These are phyloP conservation scores for Rubia peregrina DNA, from an alignment of 305 asterid species.

Conservation along the genomic window DNA sequence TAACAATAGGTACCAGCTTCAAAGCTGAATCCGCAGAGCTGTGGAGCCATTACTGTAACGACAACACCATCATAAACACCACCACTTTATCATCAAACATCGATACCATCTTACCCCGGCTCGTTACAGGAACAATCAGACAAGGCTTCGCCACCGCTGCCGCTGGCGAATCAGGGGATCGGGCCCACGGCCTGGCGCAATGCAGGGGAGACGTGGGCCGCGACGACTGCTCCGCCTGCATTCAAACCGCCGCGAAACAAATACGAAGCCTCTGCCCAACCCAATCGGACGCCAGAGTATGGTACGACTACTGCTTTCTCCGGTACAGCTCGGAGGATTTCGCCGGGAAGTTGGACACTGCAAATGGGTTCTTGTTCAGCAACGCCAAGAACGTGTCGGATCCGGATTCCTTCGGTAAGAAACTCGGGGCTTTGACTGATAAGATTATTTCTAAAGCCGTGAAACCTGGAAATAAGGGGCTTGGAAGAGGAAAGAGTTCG, in stretches of 20 bases:
- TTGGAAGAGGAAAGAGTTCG: conserved; percentile 48
- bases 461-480: conserved; percentile 33
- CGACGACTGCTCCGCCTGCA: conserved; percentile 54
- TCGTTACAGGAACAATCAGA: conserved; percentile 36
- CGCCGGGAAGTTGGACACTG: conserved; percentile 44
- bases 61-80: conserved; percentile 15
- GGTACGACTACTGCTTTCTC: conserved; percentile 79
- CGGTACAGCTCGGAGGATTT: conserved; percentile 36
- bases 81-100: conserved; percentile 27
- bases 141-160: conserved; percentile 45
- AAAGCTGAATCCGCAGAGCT: conserved; percentile 31
- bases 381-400: conserved; percentile 54
- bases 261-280: conserved; percentile 38
- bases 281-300: conserved; percentile 49
- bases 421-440: conserved; percentile 31
- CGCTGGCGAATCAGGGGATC: conserved; percentile 25
- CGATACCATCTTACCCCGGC: conserved; percentile 27
- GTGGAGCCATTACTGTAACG: conserved; percentile 23
- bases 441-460: conserved; percentile 39
- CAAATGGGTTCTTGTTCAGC: conserved; percentile 29
- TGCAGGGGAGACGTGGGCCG: conserved; percentile 66
- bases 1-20: conserved; percentile 13
- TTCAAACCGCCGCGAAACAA: conserved; percentile 41
- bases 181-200: conserved; percentile 62
- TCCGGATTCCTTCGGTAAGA: conserved; percentile 36